Base-by-base conservation (phyloP, 2,329 filamentous ascomycete species). In the Pyricularia grisea region DNA sequence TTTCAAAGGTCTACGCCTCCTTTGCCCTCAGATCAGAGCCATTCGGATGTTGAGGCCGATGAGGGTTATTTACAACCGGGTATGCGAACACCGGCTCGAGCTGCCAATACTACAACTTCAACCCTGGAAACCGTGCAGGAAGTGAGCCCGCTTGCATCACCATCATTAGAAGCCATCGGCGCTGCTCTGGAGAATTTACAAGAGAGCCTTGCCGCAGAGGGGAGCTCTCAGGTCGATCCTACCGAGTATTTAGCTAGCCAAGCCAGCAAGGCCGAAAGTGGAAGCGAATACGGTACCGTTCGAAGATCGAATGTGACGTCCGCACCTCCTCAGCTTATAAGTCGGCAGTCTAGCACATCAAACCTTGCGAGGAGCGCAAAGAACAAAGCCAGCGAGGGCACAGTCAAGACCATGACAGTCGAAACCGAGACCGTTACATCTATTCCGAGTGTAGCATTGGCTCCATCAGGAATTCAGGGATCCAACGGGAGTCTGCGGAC, bases 401-500 rank as follows among this genome's bases (percentile, higher is more conserved):
- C 92, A 50, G 86, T 90, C 69, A 89, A 91, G 76, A 95, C 92
- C 74, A 97, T 99, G 93, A 98, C 93, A 11, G 94, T 98, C 17
- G 95, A 99, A 81, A 97, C 95, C 0, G 95, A 99, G 79, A 97
- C 94, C 0, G 95, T 99, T 55, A 91, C 88, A 63, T 97, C 94
- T 3, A 91, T 97, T 68, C 93, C 94, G 12, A 94, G 97, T 75
- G 87, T 94, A 31, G 88, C 90, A 11, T 83, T 97, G 31, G 89
- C 90, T 7, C 81, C 84, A 55, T 84, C 85, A n/a, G 88, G 88
- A 25, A 84, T 86, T 23, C 87, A 87, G 70, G 89, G 91, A 63
- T 79, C 81, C 31, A 88, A 84, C 74, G 89, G 91, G 63, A 96
- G 91, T 72, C 81, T 99, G 64, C 90, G 93, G 74, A 86, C 92